These are phyloP conservation scores for Naganishia sp. DNA, from an alignment of 1,284 basidiomycete species.

Conservation along the genomic window DNA sequence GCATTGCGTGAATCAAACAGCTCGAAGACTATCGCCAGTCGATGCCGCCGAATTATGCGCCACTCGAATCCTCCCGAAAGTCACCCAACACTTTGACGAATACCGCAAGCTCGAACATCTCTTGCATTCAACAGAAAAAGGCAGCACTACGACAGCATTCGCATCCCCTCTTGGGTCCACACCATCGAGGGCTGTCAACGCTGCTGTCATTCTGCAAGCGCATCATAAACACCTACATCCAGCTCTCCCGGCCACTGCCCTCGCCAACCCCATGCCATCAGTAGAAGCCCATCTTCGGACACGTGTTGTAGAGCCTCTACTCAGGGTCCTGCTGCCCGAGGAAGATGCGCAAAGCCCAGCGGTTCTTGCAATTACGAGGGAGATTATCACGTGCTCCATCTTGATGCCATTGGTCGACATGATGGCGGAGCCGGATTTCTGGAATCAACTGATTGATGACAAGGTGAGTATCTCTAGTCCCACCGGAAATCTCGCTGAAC, in stretches of 20 bases:
- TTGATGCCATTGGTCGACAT: slow-evolving; percentile 86
- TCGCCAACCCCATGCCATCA: slow-evolving; percentile 77
- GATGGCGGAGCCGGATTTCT: slow-evolving; percentile 91
- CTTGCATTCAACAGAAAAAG: slow-evolving; percentile 61
- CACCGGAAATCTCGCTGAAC: neutral
- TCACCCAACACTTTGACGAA: slow-evolving; percentile 84
- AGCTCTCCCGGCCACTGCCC: slow-evolving; percentile 78
- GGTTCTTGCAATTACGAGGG: slow-evolving; percentile 71
- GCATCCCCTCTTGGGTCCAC: neutral
- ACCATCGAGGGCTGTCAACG: slow-evolving; percentile 39
- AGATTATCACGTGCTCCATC: slow-evolving; percentile 78
- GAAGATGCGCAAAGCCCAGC: slow-evolving; percentile 72
- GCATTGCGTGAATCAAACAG: slow-evolving; percentile 63
- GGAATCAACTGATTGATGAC: slow-evolving; percentile 74
- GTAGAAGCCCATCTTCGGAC: slow-evolving; percentile 80
- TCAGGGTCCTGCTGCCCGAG: slow-evolving; percentile 69
- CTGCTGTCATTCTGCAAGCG: slow-evolving; percentile 71
- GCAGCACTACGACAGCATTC: too few relatives aligned
- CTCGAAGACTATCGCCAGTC: slow-evolving; percentile 61
- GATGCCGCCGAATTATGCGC: slow-evolving; percentile 79
- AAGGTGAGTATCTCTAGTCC: slow-evolving; percentile 8
- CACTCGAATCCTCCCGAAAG: slow-evolving; percentile 76
- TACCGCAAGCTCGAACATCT: slow-evolving; percentile 89
- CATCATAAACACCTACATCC: slow-evolving; percentile 80
- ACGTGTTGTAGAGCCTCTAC: slow-evolving; percentile 49